Evolutionary conservation across 208 protist genomes (phyloP).

Genomic region (Trypanosoma vivax): DNA sequence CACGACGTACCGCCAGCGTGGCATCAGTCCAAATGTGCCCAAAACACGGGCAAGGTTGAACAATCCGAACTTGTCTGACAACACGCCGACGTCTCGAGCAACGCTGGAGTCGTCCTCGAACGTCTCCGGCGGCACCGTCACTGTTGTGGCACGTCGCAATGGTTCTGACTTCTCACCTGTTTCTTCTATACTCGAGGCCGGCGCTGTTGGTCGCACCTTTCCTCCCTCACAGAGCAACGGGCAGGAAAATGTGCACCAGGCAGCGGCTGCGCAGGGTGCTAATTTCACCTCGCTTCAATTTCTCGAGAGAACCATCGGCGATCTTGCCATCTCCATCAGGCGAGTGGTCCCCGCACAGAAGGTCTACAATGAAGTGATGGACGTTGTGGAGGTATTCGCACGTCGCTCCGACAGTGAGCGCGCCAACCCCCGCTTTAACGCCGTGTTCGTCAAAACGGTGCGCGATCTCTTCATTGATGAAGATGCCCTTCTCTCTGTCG

Average conservation of each 20-base stretch:
- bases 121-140: neutral
- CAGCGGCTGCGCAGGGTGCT: neutral
- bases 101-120: neutral
- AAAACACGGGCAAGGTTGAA: neutral
- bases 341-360: slow-evolving; percentile 27
- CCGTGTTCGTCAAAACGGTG: slow-evolving; percentile 51
- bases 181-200: no score
- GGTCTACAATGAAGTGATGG: slow-evolving; percentile 46
- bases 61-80: neutral
- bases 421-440: slow-evolving; percentile 38
- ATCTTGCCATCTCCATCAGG: slow-evolving; percentile 38
- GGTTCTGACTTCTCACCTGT: no score
- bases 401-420: slow-evolving; percentile 39
- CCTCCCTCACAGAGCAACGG: no score
- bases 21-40: slow-evolving; percentile 13
- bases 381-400: slow-evolving; percentile 46
- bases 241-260: neutral
- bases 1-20: slow-evolving; percentile 1
- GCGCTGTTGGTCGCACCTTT: no score
- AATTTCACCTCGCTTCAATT: slow-evolving; percentile 6
- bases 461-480: slow-evolving; percentile 41
- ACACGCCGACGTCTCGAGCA: slow-evolving; percentile 19
- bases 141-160: no score
- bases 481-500: slow-evolving; percentile 35
- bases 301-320: slow-evolving; percentile 40